These are phyloP conservation scores for Gossypium stocksii DNA, from an alignment of 345 rosid genomes.

Conservation along the genomic window DNA sequence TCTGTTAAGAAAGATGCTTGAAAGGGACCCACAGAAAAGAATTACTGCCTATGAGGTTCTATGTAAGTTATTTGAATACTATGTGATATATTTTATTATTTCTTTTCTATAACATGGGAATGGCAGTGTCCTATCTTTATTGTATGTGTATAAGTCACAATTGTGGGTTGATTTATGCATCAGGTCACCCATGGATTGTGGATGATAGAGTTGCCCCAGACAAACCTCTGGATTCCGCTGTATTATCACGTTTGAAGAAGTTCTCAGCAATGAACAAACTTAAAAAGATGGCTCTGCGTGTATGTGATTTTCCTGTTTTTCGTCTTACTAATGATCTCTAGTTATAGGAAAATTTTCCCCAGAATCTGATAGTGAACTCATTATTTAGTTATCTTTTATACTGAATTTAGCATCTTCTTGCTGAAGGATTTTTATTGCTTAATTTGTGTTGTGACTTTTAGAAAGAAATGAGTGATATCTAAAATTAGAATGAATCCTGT, in stretches of 20 bases:
- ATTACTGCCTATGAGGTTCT: conserved; percentile 85
- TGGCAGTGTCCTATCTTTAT: background rate
- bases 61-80: conserved; percentile 47
- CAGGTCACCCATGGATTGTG: conserved; percentile 96
- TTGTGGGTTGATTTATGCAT: conserved; percentile 16
- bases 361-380: conserved; percentile 11
- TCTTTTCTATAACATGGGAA: background rate
- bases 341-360: background rate
- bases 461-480: conserved; percentile 1
- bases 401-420: conserved; percentile 4
- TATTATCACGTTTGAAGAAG: conserved; percentile 82
- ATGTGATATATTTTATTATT: background rate
- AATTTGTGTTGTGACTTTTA: background rate
- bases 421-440: background rate
- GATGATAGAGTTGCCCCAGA: conserved; percentile 90
- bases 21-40: conserved; percentile 74
- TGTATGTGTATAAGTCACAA: background rate
- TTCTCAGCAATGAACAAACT: conserved; percentile 95
- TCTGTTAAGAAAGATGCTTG: conserved; percentile 79
- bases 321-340: background rate
- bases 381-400: background rate
- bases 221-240: conserved; percentile 93
- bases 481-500: background rate
- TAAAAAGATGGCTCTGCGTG: conserved; percentile 95
- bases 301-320: conserved; percentile 32